phyloP scores from a whole-genome alignment of 139 green algal genomes.

The Desmodesmus armatus region DNA sequence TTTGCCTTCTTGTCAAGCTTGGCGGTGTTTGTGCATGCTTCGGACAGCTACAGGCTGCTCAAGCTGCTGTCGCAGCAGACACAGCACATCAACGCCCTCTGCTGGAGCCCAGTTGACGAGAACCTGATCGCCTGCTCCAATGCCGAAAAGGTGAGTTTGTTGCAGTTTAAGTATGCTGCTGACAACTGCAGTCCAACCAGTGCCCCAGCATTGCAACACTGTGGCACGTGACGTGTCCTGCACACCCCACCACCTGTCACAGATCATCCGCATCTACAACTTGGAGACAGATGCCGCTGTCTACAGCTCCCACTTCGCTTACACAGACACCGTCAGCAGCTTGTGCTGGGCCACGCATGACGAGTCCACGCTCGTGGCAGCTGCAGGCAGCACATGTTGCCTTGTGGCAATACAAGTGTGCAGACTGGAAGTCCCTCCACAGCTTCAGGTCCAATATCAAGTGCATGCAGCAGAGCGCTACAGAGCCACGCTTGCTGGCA shows the following conservation, averaged over 20 bases:
- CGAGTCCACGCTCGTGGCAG: conserved; percentile 12
- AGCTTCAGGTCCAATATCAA: conserved; percentile 11
- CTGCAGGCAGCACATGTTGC: background rate
- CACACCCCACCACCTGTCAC: background rate
- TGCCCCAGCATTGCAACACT: background rate
- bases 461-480: conserved; percentile 42
- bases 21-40: conserved; percentile 46
- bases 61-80: conserved; percentile 53
- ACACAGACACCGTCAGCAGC: conserved; percentile 14
- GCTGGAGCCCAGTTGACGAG: conserved; percentile 49
- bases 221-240: background rate
- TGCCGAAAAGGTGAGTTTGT: conserved; percentile 12
- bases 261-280: conserved; percentile 54
- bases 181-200: background rate
- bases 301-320: conserved; percentile 4
- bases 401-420: conserved; percentile 18
- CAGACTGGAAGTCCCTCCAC: conserved; percentile 14
- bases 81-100: conserved; percentile 47
- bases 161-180: background rate
- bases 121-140: conserved; percentile 52
- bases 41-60: conserved; percentile 34
- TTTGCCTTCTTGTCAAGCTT: conserved; percentile 48
- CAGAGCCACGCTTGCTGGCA: conserved; percentile 14
- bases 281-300: conserved; percentile 43
- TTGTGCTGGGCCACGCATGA: conserved; percentile 33